Evolutionary conservation across 148 eudicot genomes (phyloP).

Genomic region (Simmondsia chinensis): DNA sequence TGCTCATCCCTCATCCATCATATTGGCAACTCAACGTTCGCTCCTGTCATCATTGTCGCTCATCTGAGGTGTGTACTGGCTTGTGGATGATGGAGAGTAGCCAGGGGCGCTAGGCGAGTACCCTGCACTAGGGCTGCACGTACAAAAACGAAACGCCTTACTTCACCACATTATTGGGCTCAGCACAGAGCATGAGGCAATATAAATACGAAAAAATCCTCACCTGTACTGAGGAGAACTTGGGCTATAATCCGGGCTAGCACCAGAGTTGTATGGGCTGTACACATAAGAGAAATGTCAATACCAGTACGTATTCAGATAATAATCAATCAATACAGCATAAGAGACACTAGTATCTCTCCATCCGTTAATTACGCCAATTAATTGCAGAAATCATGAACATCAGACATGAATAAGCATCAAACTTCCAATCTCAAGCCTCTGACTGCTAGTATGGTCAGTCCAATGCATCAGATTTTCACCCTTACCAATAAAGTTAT

Average conservation of each 20-base stretch:
- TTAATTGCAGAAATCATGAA: too few species aligned
- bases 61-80: slow-evolving; percentile 32
- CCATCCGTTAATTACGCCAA: too few species aligned
- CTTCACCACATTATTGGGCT: neutral
- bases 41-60: slow-evolving; percentile 26
- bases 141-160: neutral
- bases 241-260: slow-evolving; percentile 41
- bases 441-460: too few species aligned
- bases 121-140: slow-evolving; percentile 33
- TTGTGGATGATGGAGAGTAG: slow-evolving; percentile 35
- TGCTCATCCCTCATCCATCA: too few species aligned
- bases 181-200: neutral
- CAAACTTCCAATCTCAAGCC: too few species aligned
- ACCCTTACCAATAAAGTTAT: too few species aligned
- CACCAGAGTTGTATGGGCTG: slow-evolving; percentile 38
- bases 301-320: too few species aligned
- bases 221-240: slow-evolving; percentile 48
- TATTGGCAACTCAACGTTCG: slow-evolving; percentile 12
- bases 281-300: slow-evolving; percentile 6
- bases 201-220: neutral
- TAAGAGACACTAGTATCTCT: too few species aligned
- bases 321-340: too few species aligned
- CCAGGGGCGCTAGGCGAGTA: slow-evolving; percentile 42
- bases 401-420: too few species aligned
- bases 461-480: too few species aligned